Base-by-base conservation (phyloP, 768 basidiomycete species). In the Tricholomella constricta region DNA sequence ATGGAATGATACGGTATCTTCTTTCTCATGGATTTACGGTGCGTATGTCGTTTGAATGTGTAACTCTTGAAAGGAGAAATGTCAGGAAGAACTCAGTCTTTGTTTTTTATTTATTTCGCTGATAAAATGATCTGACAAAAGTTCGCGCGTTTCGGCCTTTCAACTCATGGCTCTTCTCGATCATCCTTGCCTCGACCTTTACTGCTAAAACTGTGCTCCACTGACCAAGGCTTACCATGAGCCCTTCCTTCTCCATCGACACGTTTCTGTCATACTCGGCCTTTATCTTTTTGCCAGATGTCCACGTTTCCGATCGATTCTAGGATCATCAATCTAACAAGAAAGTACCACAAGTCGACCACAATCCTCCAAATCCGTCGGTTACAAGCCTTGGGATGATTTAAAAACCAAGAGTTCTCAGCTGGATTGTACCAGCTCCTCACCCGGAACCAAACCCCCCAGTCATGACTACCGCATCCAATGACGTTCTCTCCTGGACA, bases 401-500 rank as follows among this genome's bases (percentile, higher is more conserved):
- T 62, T 62, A 69, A 70, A 58, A 64, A 62, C 62, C 62, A 59
- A 57, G 42, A 37, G 48, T 51, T 55, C 55, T 41, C 63, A 64
- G 55, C 65, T 56, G 52, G 53, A 58, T 61, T 60, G 54, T 63
- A 56, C 40, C 58, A 58, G 51, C 31, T 64, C 59, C 63, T 61
- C 55, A 60, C 57, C 56, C 45, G 51, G 63, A 65, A 62, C 57
- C 51, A 61, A 63, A 54, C 44, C 57, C 56, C 60, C 56, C 56
- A 43, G 62, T 65, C 55, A 84, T 83, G 81, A 65, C 79, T 42
- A 71, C 77, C 62, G 64, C 78, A 51, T 74, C 81, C 52, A 81
- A 84, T 70, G 89, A 91, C 54, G 76, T 90, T 44, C 81, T 91
- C 67, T 89, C 85, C 48, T 94, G 91, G 91, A 92, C 91, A 41